Percentiles rank a stretch among this genome's conserved stretches.
These are phyloP conservation scores for Agaricus sinodeliciosus DNA, from an alignment of 768 basidiomycete genomes.

Conservation along the genomic window DNA sequence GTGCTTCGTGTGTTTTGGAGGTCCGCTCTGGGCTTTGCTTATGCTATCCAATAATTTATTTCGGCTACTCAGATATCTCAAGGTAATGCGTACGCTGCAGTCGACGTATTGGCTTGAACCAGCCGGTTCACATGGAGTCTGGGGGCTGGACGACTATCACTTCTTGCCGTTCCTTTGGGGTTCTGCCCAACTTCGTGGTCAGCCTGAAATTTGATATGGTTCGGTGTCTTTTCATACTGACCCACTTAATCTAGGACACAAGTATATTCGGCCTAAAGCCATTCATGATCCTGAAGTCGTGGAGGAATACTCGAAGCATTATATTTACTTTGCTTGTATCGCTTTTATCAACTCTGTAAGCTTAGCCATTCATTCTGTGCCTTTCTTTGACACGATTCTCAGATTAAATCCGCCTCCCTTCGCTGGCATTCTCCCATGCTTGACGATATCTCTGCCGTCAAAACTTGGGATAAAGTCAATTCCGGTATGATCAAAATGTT, in stretches of 20 bases:
- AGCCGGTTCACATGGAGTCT: constrained; percentile 98
- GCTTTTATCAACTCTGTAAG: constrained; percentile 90
- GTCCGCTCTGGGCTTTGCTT: constrained; percentile 27
- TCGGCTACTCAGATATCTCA: constrained; percentile 63
- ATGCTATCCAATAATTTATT: neutral
- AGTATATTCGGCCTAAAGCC: constrained; percentile 83
- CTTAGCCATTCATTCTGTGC: neutral
- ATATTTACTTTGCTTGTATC: constrained; percentile 97
- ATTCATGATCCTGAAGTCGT: constrained; percentile 90
- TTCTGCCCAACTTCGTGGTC: constrained; percentile 68
- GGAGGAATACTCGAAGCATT: constrained; percentile 85
- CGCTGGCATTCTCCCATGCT: constrained; percentile 99
- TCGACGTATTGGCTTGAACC: constrained; percentile 97
- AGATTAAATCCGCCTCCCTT: constrained; percentile 94
- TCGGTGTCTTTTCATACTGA: neutral
- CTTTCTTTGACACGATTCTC: neutral
- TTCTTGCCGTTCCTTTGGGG: constrained; percentile 91
- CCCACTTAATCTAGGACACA: constrained; percentile 54
- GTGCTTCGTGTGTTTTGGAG: constrained; percentile 89
- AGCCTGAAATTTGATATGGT: constrained; percentile 1
- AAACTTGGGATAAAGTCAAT: constrained; percentile 96
- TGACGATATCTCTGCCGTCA: constrained; percentile 93
- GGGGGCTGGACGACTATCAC: constrained; percentile 96
- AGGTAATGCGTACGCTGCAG: constrained; percentile 80
- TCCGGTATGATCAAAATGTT: constrained; percentile 98